Percentiles rank a stretch among this genome's conserved stretches.
Evolutionary conservation across 768 basidiomycete genomes (phyloP).

Genomic region (Exidia glandulosa): DNA sequence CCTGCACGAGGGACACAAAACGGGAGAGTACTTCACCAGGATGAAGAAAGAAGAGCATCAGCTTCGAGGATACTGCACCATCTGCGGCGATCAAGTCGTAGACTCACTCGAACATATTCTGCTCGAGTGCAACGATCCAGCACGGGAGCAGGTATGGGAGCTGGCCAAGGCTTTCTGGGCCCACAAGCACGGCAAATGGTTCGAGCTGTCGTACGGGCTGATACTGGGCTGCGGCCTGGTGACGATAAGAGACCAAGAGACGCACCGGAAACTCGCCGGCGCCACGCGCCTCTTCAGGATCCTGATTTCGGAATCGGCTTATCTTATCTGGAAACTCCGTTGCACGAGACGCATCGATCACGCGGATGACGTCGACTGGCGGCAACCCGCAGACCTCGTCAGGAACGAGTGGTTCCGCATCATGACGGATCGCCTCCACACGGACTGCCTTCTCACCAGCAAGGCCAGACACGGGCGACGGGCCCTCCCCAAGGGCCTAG

Average conservation of each 20-base stretch:
- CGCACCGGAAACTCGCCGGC: not conserved
- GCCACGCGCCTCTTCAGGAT: not conserved
- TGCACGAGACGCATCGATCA: not conserved
- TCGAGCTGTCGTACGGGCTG: not conserved
- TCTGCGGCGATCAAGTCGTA: too few relatives aligned
- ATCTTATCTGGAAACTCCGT: not conserved
- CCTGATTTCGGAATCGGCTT: not conserved
- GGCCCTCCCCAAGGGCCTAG: not conserved
- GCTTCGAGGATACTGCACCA: too few relatives aligned
- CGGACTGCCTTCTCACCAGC: not conserved
- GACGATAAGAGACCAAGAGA: not conserved
- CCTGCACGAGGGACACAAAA: not conserved
- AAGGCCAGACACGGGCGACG: not conserved
- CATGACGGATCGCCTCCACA: not conserved
- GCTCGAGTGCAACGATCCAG: not conserved
- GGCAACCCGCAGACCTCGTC: not conserved
- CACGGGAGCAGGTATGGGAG: not conserved
- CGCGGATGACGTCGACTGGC: not conserved
- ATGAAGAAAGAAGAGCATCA: not conserved
- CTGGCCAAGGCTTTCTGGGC: not conserved
- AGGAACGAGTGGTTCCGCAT: not conserved
- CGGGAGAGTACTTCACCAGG: not conserved
- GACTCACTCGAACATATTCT: not conserved
- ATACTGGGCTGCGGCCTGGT: not conserved
- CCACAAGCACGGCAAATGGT: not conserved